phyloP scores from a whole-genome alignment of 73 alveolate species.

The Tetrahymena thermophila region DNA sequence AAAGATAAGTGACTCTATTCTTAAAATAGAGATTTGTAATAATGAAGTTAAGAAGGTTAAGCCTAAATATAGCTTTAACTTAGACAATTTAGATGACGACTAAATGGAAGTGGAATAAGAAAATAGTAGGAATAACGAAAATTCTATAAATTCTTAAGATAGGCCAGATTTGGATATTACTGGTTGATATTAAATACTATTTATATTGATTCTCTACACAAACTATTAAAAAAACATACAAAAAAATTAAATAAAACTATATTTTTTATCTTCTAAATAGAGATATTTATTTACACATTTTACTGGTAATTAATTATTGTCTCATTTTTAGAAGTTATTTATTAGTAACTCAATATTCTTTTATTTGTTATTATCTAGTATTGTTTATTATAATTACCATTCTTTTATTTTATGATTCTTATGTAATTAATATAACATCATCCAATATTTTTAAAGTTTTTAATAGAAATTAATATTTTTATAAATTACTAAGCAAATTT shows the following conservation, averaged over 20 bases:
- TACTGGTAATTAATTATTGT: too few species aligned
- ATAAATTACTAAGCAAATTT: too few species aligned
- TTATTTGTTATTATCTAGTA: too few species aligned
- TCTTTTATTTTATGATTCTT: too few species aligned
- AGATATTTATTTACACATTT: background rate
- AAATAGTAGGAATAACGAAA: background rate
- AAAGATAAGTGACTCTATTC: constrained; percentile 6
- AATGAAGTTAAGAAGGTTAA: background rate
- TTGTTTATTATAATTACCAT: too few species aligned
- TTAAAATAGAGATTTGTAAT: constrained; percentile 6
- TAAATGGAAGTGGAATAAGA: background rate
- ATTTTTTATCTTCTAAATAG: background rate
- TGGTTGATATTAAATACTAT: background rate
- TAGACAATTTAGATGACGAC: background rate
- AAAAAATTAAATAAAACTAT: too few species aligned
- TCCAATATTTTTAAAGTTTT: too few species aligned
- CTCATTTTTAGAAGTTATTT: too few species aligned
- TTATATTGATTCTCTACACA: background rate
- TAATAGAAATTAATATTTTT: too few species aligned
- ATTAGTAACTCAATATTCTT: too few species aligned
- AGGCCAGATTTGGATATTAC: background rate
- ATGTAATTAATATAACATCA: too few species aligned
- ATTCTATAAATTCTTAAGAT: background rate
- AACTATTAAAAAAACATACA: too few species aligned
- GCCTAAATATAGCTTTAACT: background rate